Conservation (phyloP, 2,329 filamentous ascomycete genomes). For the Alternaria arborescens region DNA sequence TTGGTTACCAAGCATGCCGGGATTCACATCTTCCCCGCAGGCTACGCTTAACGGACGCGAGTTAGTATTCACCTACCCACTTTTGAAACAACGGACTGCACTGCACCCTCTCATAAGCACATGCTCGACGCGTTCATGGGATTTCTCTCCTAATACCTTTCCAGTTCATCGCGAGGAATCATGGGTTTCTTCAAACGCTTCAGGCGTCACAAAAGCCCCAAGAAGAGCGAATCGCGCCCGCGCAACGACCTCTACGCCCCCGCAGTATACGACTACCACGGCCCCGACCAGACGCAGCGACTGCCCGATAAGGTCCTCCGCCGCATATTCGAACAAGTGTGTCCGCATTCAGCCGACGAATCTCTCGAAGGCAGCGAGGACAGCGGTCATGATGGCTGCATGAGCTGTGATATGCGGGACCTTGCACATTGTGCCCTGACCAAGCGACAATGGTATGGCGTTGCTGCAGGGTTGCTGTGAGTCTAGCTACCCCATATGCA, state of each 20-base stretch:
- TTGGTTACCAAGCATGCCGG: slow-evolving; percentile 32
- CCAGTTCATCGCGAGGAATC: slow-evolving; percentile 44
- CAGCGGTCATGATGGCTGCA: slow-evolving; percentile 80
- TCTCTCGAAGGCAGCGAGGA: slow-evolving; percentile 82
- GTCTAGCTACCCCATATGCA: slow-evolving; percentile 45
- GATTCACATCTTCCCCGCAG: slow-evolving; percentile 32
- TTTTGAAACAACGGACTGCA: slow-evolving; percentile 18
- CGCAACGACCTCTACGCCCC: slow-evolving; percentile 44
- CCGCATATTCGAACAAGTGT: slow-evolving; percentile 82
- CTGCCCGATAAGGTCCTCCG: slow-evolving; percentile 76
- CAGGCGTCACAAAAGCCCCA: slow-evolving; percentile 54
- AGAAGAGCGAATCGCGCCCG: slow-evolving; percentile 44
- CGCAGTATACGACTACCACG: slow-evolving; percentile 40
- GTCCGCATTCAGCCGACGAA: slow-evolving; percentile 78
- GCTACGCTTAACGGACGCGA: slow-evolving; percentile 30
- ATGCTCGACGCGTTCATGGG: slow-evolving; percentile 24
- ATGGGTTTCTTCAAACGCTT: slow-evolving; percentile 63
- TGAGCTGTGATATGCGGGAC: slow-evolving; percentile 92
- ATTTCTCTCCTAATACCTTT: slow-evolving; percentile 24
- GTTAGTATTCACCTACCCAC: slow-evolving; percentile 33
- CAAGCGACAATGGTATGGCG: slow-evolving; percentile 73
- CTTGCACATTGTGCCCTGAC: slow-evolving; percentile 80
- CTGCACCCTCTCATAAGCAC: slow-evolving; percentile 26
- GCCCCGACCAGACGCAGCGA: slow-evolving; percentile 54
- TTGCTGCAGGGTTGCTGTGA: slow-evolving; percentile 69